Base-by-base conservation (phyloP, 805 yeast species). In the Clavispora vitiphila region DNA sequence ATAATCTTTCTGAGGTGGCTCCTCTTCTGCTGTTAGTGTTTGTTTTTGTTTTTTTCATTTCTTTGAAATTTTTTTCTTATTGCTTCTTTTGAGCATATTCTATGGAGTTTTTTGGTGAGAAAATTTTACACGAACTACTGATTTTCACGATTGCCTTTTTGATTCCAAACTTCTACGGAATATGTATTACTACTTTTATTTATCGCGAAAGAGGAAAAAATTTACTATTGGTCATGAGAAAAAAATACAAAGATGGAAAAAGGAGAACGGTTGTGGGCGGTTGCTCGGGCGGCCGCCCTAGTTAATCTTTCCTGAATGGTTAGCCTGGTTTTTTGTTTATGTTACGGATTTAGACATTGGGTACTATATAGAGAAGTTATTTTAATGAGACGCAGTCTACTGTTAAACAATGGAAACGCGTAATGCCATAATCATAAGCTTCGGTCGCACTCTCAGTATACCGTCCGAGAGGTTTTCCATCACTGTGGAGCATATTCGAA, bases 321-420 rank as follows among this genome's bases (percentile, higher is more conserved):
- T 20, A 22, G 25, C 27, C 26, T 20, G 25, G 32, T 15, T 29
- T 29, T 29, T 29, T 15, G 19, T 29, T 29, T 29, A 29, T 29
- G 32, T 29, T 32, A 5, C 16, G 65, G 69, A 61, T 65, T 65
- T 65, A 67, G 72, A 66, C 72, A 64, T 66, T 65, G 67, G 65
- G 67, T 50, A 34, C 40, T 54, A 52, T 53, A 56, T 54, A 56
- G 58, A 49, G 52, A 54, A 56, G 47, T 47, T 51, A 49, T 50
- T 49, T 49, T 50, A 51, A 49, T 53, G 43, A 51, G 53, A 55
- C 50, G 62, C 61, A 49, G 32, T 29, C 32, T 29, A 29, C 32
- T 29, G n/a, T 29, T 29, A 29, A 29, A 8, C 19, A 21, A 21
- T n/a, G n/a, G n/a, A n/a, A n/a, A n/a, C n/a, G n/a, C n/a, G n/a